A percentile compares a stretch with the other conserved stretches of the same genome.
Evolutionary conservation across 768 basidiomycete genomes (phyloP).

Genomic region (Termitomyces sp.): DNA sequence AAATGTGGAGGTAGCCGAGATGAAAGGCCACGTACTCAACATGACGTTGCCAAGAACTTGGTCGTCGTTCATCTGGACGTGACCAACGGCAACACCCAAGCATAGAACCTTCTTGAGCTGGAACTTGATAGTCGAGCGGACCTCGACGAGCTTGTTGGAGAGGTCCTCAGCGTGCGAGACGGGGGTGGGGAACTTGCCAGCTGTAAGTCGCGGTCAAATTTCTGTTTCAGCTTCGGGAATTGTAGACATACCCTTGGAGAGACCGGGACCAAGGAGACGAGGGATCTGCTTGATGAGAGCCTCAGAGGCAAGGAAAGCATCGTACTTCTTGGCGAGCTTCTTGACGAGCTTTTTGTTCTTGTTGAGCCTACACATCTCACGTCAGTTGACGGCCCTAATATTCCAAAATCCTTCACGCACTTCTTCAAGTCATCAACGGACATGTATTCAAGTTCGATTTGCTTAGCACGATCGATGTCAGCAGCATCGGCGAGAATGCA

Average conservation of each 20-base stretch:
- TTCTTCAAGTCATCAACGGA: slow-evolving; percentile 99
- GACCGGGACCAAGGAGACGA: slow-evolving; percentile 98
- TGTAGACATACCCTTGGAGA: slow-evolving; percentile 81
- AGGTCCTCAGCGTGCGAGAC: slow-evolving; percentile 92
- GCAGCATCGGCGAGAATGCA: slow-evolving; percentile 99
- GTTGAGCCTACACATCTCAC: slow-evolving; percentile 66
- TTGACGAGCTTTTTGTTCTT: slow-evolving; percentile 99
- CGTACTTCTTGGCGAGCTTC: slow-evolving; percentile 99
- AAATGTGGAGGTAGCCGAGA: not conserved
- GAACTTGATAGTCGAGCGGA: slow-evolving; percentile 99
- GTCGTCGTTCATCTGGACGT: slow-evolving; percentile 97
- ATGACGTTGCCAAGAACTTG: slow-evolving; percentile 97
- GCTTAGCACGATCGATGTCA: slow-evolving; percentile 98
- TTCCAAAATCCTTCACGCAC: slow-evolving; percentile 40
- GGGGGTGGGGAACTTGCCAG: slow-evolving; percentile 99
- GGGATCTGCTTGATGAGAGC: slow-evolving; percentile 99
- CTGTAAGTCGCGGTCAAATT: slow-evolving; percentile 35
- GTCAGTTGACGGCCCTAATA: not conserved
- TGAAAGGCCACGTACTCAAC: slow-evolving; percentile 62
- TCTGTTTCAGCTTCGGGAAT: not conserved
- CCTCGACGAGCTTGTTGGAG: slow-evolving; percentile 85
- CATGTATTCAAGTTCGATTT: slow-evolving; percentile 98
- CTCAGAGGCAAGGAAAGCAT: slow-evolving; percentile 97
- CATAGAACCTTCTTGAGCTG: slow-evolving; percentile 99
- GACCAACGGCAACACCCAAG: slow-evolving; percentile 97